phyloP scores from a whole-genome alignment of 768 basidiomycete species.

The Filobasidium floriforme region DNA sequence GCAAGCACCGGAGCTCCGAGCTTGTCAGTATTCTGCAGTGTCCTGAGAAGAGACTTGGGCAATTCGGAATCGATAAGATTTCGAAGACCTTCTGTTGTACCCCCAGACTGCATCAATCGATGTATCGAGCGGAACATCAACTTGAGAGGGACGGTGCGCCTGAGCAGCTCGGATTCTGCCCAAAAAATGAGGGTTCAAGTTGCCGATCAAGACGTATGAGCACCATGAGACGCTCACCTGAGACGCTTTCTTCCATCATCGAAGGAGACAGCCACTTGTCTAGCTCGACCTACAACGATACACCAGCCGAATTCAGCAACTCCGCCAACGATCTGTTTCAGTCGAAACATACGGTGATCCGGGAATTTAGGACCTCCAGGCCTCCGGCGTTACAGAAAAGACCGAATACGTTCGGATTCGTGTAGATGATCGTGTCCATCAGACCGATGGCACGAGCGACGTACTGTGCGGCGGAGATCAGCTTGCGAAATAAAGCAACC shows the following conservation, averaged over 20 bases:
- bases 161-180: conserved; percentile 64
- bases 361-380: conserved; percentile 71
- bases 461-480: conserved; percentile 41
- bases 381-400: conserved; percentile 78
- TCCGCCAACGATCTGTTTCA: neutral
- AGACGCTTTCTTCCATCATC: neutral
- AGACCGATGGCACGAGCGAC: conserved; percentile 86
- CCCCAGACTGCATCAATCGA: conserved; percentile 93
- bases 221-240: conserved; percentile 8
- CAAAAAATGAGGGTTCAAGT: neutral
- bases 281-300: neutral
- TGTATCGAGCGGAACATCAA: conserved; percentile 85
- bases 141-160: conserved; percentile 74
- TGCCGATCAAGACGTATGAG: no score
- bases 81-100: conserved; percentile 78
- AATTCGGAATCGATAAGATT: conserved; percentile 87
- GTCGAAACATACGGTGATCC: conserved; percentile 65
- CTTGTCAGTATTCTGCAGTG: conserved; percentile 69
- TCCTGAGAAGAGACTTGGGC: conserved; percentile 73
- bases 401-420: conserved; percentile 76
- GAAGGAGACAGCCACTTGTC: neutral
- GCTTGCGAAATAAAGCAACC: neutral
- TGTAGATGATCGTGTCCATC: conserved; percentile 84
- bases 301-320: neutral
- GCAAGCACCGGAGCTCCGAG: conserved; percentile 84